phyloP scores from a whole-genome alignment of 352 stramenopile genomes.

The Phytopythium delawarense region DNA sequence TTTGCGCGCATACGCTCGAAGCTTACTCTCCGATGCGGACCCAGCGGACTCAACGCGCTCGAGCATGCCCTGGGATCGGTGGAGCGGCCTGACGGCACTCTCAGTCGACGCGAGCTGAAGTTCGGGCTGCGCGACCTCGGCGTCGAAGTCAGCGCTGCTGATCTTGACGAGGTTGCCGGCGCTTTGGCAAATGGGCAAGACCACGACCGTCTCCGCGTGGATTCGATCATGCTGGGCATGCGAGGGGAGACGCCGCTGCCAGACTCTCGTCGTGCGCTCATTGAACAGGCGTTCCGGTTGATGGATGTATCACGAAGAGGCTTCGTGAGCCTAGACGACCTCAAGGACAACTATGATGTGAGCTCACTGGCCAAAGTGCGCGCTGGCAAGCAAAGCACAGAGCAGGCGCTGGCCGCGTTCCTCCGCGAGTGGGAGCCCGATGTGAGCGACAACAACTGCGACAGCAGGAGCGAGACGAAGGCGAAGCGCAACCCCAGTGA shows the following conservation, averaged over 20 bases:
- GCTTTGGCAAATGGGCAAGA: neutral
- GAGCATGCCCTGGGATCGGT: constrained; percentile 34
- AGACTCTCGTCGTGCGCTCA: constrained; percentile 24
- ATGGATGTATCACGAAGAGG: constrained; percentile 42
- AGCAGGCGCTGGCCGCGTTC: constrained; percentile 61
- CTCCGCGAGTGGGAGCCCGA: constrained; percentile 61
- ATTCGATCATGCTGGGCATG: neutral
- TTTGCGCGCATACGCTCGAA: constrained; percentile 27
- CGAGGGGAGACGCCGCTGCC: neutral
- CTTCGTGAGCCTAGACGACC: constrained; percentile 43
- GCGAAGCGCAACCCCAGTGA: constrained; percentile 10
- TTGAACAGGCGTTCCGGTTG: constrained; percentile 49
- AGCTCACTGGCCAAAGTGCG: constrained; percentile 68
- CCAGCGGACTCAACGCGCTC: constrained; percentile 48
- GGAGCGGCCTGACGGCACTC: constrained; percentile 31
- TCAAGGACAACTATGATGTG: constrained; percentile 71
- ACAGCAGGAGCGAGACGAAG: neutral
- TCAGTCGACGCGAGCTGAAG: constrained; percentile 56
- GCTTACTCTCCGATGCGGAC: constrained; percentile 27
- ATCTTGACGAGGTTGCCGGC: constrained; percentile 26
- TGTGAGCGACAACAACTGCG: constrained; percentile 4
- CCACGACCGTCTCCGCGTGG: neutral
- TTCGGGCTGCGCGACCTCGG: constrained; percentile 52
- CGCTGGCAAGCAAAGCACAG: constrained; percentile 45
- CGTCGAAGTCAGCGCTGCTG: constrained; percentile 32